A percentile compares a stretch with the other conserved stretches of the same genome.
Conservation (phyloP, 495 filamentous ascomycete species). For the Recurvomyces mirabilis region DNA sequence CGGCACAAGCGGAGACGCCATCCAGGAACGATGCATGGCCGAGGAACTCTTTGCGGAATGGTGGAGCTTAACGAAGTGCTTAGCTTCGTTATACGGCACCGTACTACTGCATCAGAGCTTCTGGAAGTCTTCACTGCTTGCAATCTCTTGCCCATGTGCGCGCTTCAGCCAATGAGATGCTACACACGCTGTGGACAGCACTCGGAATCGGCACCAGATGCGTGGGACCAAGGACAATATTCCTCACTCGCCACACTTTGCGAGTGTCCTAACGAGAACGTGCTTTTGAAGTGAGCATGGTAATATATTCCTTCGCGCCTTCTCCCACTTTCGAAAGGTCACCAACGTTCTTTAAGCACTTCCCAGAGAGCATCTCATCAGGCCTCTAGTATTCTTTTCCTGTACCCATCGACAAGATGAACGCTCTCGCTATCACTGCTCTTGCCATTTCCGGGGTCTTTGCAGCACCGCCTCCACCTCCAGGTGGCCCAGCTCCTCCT, state of each 20-base stretch:
- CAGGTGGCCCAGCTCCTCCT: too few species aligned
- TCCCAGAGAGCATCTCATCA: not conserved
- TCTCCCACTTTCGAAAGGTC: not conserved
- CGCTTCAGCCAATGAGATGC: not conserved
- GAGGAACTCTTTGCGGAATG: not conserved
- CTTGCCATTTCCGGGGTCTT: constrained; percentile 11
- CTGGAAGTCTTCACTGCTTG: not conserved
- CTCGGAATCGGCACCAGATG: too few species aligned
- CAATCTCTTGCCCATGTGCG: not conserved
- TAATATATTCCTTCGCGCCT: too few species aligned
- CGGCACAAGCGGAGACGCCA: not conserved
- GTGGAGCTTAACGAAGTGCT: not conserved
- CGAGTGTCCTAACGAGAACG: too few species aligned
- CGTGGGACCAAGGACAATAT: too few species aligned
- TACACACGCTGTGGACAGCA: not conserved
- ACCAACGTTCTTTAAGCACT: not conserved
- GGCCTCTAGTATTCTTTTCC: not conserved
- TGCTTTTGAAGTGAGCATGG: not conserved
- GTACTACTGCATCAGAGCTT: not conserved
- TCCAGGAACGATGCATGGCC: not conserved
- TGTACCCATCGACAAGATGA: constrained; percentile 5
- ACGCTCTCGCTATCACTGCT: constrained; percentile 6
- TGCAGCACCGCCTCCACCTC: too few species aligned
- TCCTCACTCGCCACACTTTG: constrained; percentile 3
- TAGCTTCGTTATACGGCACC: not conserved